A percentile compares a stretch with the other conserved stretches of the same genome.
Conservation (phyloP, 441 rosid species). For the Adansonia grandidieri region DNA sequence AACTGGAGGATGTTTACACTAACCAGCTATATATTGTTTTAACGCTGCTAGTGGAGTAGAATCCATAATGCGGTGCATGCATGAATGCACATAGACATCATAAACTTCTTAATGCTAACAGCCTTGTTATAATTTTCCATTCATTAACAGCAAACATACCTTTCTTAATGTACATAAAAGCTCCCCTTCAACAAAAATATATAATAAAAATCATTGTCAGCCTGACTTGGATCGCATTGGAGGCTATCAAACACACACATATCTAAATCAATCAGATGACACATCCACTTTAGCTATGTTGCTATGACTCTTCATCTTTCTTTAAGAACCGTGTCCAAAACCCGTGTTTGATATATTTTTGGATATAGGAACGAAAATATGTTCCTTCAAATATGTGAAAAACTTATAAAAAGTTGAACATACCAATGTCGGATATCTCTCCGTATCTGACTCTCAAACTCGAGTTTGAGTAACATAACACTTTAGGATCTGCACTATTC, state of each 20-base stretch:
- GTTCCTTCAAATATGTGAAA: too few species aligned
- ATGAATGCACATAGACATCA: not conserved
- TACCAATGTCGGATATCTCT: too few species aligned
- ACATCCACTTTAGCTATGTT: not conserved
- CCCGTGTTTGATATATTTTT: too few species aligned
- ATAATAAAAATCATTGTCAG: not conserved
- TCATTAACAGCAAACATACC: too few species aligned
- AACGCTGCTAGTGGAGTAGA: not conserved
- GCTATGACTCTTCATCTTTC: too few species aligned
- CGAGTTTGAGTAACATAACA: not conserved
- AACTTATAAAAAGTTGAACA: too few species aligned
- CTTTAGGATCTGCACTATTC: not conserved
- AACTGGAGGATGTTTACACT: not conserved
- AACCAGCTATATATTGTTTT: not conserved
- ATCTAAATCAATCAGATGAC: slow-evolving; percentile 50
- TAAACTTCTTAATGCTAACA: not conserved
- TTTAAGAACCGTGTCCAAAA: too few species aligned
- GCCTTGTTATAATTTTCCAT: too few species aligned
- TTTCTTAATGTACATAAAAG: not conserved
- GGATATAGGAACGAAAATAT: too few species aligned
- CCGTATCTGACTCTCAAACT: too few species aligned
- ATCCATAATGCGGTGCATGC: not conserved
- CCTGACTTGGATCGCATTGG: slow-evolving; percentile 27
- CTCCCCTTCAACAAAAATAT: not conserved
- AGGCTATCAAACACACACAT: slow-evolving; percentile 69